phyloP scores from a whole-genome alignment of 257 asterid genomes.

The Leonotis leonurus region DNA sequence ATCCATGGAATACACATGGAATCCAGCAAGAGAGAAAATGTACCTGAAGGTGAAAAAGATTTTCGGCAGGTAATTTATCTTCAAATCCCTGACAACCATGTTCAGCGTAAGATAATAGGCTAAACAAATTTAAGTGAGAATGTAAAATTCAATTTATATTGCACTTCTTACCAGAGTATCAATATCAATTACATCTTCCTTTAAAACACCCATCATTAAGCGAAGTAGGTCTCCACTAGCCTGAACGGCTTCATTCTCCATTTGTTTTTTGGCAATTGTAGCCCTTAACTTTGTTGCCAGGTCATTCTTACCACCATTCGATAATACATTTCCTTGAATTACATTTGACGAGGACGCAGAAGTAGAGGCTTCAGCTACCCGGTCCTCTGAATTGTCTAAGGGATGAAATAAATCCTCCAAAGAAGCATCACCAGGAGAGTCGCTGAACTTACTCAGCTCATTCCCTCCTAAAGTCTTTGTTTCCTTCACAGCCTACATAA shows the following conservation, averaged over 20 bases:
- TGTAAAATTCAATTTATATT: slow-evolving; percentile 1
- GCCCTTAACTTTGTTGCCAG: slow-evolving; percentile 90
- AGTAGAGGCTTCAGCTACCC: slow-evolving; percentile 65
- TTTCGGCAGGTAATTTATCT: slow-evolving; percentile 85
- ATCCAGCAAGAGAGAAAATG: slow-evolving; percentile 14
- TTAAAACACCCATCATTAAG: slow-evolving; percentile 87
- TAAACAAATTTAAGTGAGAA: slow-evolving; percentile 9
- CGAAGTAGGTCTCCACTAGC: slow-evolving; percentile 79
- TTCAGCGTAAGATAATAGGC: slow-evolving; percentile 21
- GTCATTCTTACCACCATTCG: slow-evolving; percentile 68
- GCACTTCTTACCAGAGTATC: slow-evolving; percentile 57
- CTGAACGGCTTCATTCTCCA: slow-evolving; percentile 71
- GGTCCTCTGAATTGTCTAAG: slow-evolving; percentile 48
- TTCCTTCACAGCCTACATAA: slow-evolving; percentile 56
- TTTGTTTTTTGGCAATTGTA: slow-evolving; percentile 81
- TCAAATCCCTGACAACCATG: slow-evolving; percentile 66
- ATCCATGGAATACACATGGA: neutral
- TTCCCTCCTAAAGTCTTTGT: slow-evolving; percentile 41
- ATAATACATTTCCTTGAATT: slow-evolving; percentile 33
- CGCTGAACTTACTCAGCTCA: slow-evolving; percentile 89
- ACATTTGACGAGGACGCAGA: slow-evolving; percentile 68
- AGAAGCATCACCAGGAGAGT: slow-evolving; percentile 90
- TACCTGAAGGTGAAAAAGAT: slow-evolving; percentile 94
- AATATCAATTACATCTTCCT: slow-evolving; percentile 88
- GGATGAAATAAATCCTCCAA: slow-evolving; percentile 94